Percentiles rank a stretch among this genome's conserved stretches.
phyloP scores from a whole-genome alignment of 169 alveolate species.

The Plasmodium cynomolgi region DNA sequence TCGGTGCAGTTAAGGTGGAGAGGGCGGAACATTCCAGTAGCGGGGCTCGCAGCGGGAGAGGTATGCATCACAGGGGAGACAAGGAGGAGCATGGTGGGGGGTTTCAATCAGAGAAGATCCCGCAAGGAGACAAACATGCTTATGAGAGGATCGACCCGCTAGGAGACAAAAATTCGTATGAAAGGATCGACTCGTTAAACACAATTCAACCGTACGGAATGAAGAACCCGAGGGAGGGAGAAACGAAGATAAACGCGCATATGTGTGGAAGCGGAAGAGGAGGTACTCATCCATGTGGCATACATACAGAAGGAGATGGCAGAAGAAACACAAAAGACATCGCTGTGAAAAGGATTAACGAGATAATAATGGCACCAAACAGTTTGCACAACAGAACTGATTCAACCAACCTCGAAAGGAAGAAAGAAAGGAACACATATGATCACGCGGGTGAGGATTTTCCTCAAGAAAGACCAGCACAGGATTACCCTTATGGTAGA shows the following conservation, averaged over 20 bases:
- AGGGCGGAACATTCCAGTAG: not conserved
- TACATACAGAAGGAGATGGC: not conserved
- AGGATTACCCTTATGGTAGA: not conserved
- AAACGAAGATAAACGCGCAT: not conserved
- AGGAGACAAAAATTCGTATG: not conserved
- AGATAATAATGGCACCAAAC: not conserved
- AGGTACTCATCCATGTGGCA: not conserved
- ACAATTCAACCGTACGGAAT: not conserved
- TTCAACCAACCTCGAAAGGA: not conserved
- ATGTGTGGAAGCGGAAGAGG: not conserved
- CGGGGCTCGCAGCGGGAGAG: not conserved
- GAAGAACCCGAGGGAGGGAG: not conserved
- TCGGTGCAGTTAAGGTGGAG: not conserved
- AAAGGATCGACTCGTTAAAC: not conserved
- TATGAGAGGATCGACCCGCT: not conserved
- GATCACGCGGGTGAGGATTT: not conserved
- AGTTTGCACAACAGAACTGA: not conserved
- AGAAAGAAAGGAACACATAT: not conserved
- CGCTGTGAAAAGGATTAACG: not conserved
- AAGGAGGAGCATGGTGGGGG: not conserved
- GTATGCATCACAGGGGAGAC: not conserved
- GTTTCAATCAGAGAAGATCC: not conserved
- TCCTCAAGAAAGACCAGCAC: not conserved
- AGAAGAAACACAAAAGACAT: not conserved
- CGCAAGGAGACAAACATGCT: not conserved